A percentile compares a stretch with the other conserved stretches of the same genome.
Conservation (phyloP, 371 early-diverging fungal species). For the Mortierella sp. region DNA sequence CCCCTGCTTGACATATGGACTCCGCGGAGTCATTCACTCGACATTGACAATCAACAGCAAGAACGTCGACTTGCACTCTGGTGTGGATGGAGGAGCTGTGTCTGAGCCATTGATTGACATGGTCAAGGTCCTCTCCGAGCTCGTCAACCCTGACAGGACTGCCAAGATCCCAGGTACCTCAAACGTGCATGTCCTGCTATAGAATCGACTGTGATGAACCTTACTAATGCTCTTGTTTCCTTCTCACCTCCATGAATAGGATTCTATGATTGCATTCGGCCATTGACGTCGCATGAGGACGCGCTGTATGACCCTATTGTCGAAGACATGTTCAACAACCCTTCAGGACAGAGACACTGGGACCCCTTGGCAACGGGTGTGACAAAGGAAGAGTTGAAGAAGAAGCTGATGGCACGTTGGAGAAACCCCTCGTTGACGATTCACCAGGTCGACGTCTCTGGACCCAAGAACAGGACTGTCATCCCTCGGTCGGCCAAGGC, state of each 20-base stretch:
- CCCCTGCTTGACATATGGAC: slow-evolving; percentile 97
- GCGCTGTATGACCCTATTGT: slow-evolving; percentile 68
- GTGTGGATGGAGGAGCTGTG: slow-evolving; percentile 89
- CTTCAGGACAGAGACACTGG: slow-evolving; percentile 42
- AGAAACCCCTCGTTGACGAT: slow-evolving; percentile 84
- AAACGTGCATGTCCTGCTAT: not conserved
- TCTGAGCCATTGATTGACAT: slow-evolving; percentile 84
- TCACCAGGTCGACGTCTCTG: slow-evolving; percentile 84
- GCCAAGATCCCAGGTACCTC: slow-evolving; percentile 78
- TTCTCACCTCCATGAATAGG: slow-evolving; percentile 46
- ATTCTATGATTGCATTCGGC: slow-evolving; percentile 72
- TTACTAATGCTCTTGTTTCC: not conserved
- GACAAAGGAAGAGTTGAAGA: slow-evolving; percentile 62
- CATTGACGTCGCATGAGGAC: slow-evolving; percentile 66
- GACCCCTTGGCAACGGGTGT: slow-evolving; percentile 55
- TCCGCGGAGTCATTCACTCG: slow-evolving; percentile 89
- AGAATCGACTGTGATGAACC: not conserved
- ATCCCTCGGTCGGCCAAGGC: slow-evolving; percentile 82
- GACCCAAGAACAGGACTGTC: slow-evolving; percentile 77
- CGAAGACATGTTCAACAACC: slow-evolving; percentile 51
- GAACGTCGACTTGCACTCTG: slow-evolving; percentile 82
- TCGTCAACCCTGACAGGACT: slow-evolving; percentile 71
- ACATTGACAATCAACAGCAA: slow-evolving; percentile 71
- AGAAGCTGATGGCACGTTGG: slow-evolving; percentile 83
- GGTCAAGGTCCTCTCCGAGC: slow-evolving; percentile 74